phyloP scores from a whole-genome alignment of 139 green algal species.

The Deuterostichococcus epilithicus region DNA sequence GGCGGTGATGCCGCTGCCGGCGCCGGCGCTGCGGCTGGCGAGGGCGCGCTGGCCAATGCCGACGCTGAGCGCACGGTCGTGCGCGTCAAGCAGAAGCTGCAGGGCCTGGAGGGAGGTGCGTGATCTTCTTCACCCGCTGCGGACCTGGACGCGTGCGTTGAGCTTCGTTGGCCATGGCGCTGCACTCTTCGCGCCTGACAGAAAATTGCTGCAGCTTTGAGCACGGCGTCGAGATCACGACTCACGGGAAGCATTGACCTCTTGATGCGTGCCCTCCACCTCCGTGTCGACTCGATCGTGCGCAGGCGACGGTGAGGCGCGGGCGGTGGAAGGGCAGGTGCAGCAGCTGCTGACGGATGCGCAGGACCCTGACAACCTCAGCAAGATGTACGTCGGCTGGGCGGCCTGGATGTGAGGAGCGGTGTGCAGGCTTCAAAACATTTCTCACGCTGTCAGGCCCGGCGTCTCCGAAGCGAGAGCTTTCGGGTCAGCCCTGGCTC shows the following conservation, averaged over 20 bases:
- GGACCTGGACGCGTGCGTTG: too few species aligned
- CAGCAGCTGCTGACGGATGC: slow-evolving; percentile 82
- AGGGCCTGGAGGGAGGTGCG: slow-evolving; percentile 65
- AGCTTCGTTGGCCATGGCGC: too few species aligned
- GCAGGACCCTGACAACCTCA: slow-evolving; percentile 74
- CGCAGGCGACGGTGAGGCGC: slow-evolving; percentile 63
- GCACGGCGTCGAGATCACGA: too few species aligned
- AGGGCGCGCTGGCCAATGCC: slow-evolving; percentile 50
- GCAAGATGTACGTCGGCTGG: slow-evolving; percentile 87
- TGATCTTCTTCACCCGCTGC: not conserved
- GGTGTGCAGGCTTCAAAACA: too few species aligned
- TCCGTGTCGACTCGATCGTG: too few species aligned
- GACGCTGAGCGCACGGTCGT: slow-evolving; percentile 87
- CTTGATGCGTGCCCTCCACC: too few species aligned
- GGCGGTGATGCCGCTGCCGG: not conserved
- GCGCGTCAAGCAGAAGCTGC: slow-evolving; percentile 91
- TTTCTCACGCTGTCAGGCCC: too few species aligned
- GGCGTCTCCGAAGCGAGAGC: too few species aligned
- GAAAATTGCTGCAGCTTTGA: too few species aligned
- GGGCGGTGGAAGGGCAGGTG: slow-evolving; percentile 72
- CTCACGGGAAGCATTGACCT: too few species aligned
- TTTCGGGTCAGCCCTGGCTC: too few species aligned
- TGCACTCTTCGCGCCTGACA: too few species aligned
- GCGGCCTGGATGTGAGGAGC: slow-evolving; percentile 64
- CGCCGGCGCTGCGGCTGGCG: not conserved